Percentiles rank a stretch among this genome's conserved stretches.
These are phyloP conservation scores for Rhodamnia rubescens DNA, from an alignment of 345 rosid species.

Conservation along the genomic window DNA sequence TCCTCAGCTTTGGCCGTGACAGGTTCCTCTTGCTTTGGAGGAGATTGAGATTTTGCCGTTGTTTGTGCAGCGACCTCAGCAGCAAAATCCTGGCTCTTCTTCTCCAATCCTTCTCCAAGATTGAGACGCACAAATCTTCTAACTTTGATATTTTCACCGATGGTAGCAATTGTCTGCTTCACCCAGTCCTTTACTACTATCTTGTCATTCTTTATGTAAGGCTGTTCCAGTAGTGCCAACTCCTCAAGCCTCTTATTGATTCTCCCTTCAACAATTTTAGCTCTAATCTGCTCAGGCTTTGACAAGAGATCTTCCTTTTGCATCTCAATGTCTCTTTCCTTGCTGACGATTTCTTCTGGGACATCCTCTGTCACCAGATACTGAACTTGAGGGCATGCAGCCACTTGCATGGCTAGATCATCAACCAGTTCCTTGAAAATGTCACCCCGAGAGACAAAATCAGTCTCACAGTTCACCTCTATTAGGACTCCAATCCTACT, in stretches of 20 bases:
- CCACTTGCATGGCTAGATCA: slow-evolving; percentile 95
- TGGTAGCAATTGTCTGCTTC: slow-evolving; percentile 85
- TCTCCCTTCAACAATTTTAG: slow-evolving; percentile 86
- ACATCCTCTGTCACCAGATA: slow-evolving; percentile 79
- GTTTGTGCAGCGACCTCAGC: slow-evolving; percentile 97
- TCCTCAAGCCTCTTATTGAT: slow-evolving; percentile 84
- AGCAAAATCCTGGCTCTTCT: slow-evolving; percentile 90
- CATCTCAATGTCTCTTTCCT: slow-evolving; percentile 88
- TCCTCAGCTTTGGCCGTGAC: slow-evolving; percentile 42
- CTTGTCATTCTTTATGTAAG: slow-evolving; percentile 88
- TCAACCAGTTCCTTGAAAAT: slow-evolving; percentile 90
- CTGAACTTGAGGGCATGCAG: slow-evolving; percentile 87
- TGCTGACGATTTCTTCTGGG: slow-evolving; percentile 63
- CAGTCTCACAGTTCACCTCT: slow-evolving; percentile 95
- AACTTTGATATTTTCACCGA: slow-evolving; percentile 89
- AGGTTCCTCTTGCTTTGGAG: slow-evolving; percentile 41
- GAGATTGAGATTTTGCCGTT: slow-evolving; percentile 39
- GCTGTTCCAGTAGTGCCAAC: slow-evolving; percentile 85
- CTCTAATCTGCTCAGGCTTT: slow-evolving; percentile 84
- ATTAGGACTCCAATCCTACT: slow-evolving; percentile 87
- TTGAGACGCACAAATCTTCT: slow-evolving; percentile 76
- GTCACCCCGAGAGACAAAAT: slow-evolving; percentile 91
- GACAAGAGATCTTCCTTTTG: slow-evolving; percentile 91
- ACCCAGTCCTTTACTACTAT: slow-evolving; percentile 75
- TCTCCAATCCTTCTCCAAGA: slow-evolving; percentile 91